Evolutionary conservation across 2,329 filamentous ascomycete genomes (phyloP), one percentile per base, ranked within the genome.

Genomic region (Aspergillus clavatus): DNA sequence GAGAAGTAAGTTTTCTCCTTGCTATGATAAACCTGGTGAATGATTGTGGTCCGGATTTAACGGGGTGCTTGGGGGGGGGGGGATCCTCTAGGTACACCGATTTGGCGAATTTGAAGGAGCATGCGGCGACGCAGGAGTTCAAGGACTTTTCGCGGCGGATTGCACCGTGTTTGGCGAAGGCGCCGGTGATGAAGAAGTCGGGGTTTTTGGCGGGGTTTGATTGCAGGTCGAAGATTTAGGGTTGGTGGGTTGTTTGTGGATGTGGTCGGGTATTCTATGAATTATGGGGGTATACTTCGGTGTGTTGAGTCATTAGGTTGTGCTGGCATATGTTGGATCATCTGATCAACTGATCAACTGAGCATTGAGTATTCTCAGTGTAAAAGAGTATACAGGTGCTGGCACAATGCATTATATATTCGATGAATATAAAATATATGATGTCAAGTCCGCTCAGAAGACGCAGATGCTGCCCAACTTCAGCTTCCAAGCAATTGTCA

Each of bases 51-150:
- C n/a, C n/a, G n/a, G n/a, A n/a, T n/a, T n/a, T n/a, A n/a, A n/a
- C n/a, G n/a, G n/a, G n/a, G n/a, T n/a, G n/a, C n/a, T n/a, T n/a
- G n/a, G n/a, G n/a, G n/a, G n/a, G n/a, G n/a, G n/a, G n/a, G n/a
- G n/a, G n/a, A n/a, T n/a, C n/a, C n/a, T 37, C 4, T 14, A 56
- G 53, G 27, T 56, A 54, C 21, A 51, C 50, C 19, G 53, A 56
- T 38, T 14, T 26, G 4, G 50, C 47, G 2, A 56, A 47, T 16
- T 33, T 52, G 8, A 56, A 54, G 35, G 51, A 48, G 2, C 53
- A 56, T 41, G 46, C 35, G 1, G 14, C 41, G n/a, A 43, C 53
- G 0, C 8, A 46, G 18, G 47, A 49, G 14, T 56, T 56, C 35
- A 51, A 46, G 43, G 36, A 48, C 23, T 56, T 56, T 29, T 42